These are phyloP conservation scores for Prunus salicina DNA, from an alignment of 306 rosid species.

Conservation along the genomic window DNA sequence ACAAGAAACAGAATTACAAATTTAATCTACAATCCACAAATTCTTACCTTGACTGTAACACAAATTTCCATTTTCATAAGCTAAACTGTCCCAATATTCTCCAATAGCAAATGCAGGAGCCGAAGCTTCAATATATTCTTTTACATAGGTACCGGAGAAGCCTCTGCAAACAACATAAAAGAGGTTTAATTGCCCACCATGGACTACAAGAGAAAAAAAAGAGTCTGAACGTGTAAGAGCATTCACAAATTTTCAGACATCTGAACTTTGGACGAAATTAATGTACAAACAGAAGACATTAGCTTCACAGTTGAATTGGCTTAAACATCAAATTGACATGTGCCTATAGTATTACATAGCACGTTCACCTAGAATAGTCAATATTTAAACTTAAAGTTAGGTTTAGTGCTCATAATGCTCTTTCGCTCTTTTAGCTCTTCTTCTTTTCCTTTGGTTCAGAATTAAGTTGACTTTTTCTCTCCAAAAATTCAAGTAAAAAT, in stretches of 20 bases:
- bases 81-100: conserved; percentile 82
- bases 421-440: background rate
- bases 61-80: conserved; percentile 61
- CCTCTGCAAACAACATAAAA: conserved; percentile 49
- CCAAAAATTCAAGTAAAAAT: background rate
- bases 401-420: background rate
- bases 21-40: conserved; percentile 8
- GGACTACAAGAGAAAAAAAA: background rate
- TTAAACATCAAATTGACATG: background rate
- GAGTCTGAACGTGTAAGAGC: background rate
- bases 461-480: background rate
- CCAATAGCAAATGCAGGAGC: conserved; percentile 71
- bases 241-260: background rate
- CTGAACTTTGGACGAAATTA: background rate
- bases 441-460: background rate
- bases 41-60: conserved; percentile 70
- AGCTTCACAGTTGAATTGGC: background rate
- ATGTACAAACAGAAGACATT: no score
- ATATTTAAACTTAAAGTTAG: background rate
- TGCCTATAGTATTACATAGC: background rate
- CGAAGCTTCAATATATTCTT: conserved; percentile 72
- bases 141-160: conserved; percentile 63
- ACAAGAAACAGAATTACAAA: background rate
- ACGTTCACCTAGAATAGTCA: background rate
- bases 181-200: conserved; percentile 3